Conservation (phyloP, 768 basidiomycete genomes). For the Sutorius australiensis region DNA sequence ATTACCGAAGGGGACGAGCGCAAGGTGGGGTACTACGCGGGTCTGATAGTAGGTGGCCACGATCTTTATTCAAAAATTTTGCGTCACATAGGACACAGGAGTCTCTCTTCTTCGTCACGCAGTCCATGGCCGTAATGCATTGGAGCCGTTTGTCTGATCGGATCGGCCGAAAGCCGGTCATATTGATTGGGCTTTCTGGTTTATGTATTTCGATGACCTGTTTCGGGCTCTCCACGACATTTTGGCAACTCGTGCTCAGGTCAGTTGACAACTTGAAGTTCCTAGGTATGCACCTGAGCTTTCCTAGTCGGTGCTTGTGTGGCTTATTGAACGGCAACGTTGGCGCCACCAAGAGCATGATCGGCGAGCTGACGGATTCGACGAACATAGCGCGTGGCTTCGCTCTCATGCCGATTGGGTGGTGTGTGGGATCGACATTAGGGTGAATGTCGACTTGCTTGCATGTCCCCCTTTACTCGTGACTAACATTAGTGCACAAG, state of each 20-base stretch:
- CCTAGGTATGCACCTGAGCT: not conserved
- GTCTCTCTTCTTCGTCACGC: conserved; percentile 74
- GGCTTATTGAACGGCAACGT: conserved; percentile 35
- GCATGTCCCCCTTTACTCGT: not conserved
- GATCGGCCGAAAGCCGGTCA: conserved; percentile 70
- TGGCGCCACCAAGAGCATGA: conserved; percentile 50
- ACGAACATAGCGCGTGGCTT: conserved; percentile 29
- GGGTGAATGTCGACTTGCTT: conserved; percentile 26
- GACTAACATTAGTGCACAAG: conserved; percentile 3
- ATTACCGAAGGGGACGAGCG: conserved; percentile 25
- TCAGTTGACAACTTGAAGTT: conserved; percentile 1
- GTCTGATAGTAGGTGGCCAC: conserved; percentile 48
- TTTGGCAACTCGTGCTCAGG: conserved; percentile 54
- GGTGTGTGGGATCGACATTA: conserved; percentile 32
- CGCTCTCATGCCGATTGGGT: conserved; percentile 28
- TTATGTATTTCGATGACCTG: conserved; percentile 63
- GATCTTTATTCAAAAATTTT: not conserved
- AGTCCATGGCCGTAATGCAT: conserved; percentile 64
- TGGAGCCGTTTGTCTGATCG: conserved; percentile 71
- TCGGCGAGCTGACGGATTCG: conserved; percentile 60
- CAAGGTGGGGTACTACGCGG: conserved; percentile 61
- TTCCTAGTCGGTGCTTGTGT: conserved; percentile 25
- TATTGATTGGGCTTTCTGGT: conserved; percentile 60
- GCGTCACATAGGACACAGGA: conserved; percentile 40
- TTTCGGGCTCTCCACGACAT: conserved; percentile 67